Percentiles rank a stretch among this genome's conserved stretches.
phyloP scores from a whole-genome alignment of 177 flowering plant species.

The Vitis hybrid region DNA sequence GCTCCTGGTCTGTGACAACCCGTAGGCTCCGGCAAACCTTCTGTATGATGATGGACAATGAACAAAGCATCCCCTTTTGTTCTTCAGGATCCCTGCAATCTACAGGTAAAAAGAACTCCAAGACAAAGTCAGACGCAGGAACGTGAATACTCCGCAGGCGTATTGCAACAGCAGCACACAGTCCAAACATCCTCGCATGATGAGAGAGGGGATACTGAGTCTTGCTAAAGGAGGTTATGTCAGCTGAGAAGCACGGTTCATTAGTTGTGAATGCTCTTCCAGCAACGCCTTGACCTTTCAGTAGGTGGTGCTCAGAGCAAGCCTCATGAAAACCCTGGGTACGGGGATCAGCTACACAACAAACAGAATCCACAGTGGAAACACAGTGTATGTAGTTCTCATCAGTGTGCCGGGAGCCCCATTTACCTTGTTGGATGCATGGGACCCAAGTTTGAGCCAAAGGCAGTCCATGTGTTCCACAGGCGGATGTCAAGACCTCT shows the following conservation, averaged over 20 bases:
- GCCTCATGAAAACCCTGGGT: conserved; percentile 61
- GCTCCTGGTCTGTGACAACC: conserved; percentile 57
- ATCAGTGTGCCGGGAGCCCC: conserved; percentile 61
- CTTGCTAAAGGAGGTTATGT: conserved; percentile 44
- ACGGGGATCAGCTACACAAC: conserved; percentile 41
- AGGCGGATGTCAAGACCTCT: conserved; percentile 53
- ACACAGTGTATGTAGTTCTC: conserved; percentile 59
- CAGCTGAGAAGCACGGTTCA: conserved; percentile 66
- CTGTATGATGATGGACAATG: conserved; percentile 37
- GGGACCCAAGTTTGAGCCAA: conserved; percentile 83
- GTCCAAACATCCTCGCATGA: conserved; percentile 65
- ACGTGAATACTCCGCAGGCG: conserved; percentile 58
- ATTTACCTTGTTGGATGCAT: conserved; percentile 64
- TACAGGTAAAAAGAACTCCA: conserved; percentile 54
- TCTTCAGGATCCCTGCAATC: conserved; percentile 37
- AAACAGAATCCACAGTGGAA: conserved; percentile 68
- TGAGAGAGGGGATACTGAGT: conserved; percentile 74
- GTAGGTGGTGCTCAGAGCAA: conserved; percentile 77
- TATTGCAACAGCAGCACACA: conserved; percentile 75
- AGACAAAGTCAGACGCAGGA: conserved; percentile 54
- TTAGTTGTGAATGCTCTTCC: conserved; percentile 72
- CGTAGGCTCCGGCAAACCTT: conserved; percentile 34
- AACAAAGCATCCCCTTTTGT: conserved; percentile 39
- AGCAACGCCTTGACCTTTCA: conserved; percentile 75
- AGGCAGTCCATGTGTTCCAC: conserved; percentile 65